These are phyloP conservation scores for Tremellales sp. DNA, from an alignment of 1,284 basidiomycete genomes.

Conservation along the genomic window DNA sequence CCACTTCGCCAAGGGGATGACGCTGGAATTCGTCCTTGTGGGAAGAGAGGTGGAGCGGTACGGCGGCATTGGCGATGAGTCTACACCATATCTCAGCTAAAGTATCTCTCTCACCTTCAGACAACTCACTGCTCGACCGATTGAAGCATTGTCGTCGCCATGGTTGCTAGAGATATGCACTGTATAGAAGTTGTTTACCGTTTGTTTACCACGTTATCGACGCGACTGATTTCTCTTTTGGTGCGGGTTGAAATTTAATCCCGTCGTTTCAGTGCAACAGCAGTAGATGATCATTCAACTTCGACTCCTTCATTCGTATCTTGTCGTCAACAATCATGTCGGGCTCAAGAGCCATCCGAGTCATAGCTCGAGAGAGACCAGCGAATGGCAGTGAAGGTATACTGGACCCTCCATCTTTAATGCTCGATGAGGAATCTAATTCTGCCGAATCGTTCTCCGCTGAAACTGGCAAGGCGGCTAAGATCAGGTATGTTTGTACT, in stretches of 20 bases:
- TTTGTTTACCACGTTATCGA: not conserved
- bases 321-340: not conserved
- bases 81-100: not conserved
- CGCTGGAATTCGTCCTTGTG: conserved; percentile 33
- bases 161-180: not conserved
- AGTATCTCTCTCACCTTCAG: not conserved
- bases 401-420: not conserved
- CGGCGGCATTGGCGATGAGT: not conserved
- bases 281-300: not conserved
- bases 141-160: conserved; percentile 11
- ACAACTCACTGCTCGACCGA: conserved; percentile 19
- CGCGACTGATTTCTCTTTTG: conserved; percentile 11
- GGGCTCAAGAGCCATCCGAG: not conserved
- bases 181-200: not conserved
- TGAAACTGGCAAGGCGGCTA: not conserved
- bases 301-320: not conserved
- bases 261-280: not conserved
- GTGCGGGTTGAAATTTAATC: not conserved
- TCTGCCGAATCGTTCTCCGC: not conserved
- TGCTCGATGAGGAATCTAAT: not conserved
- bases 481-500: not conserved
- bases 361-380: not conserved
- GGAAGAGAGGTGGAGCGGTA: conserved; percentile 22
- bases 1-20: conserved; percentile 29
- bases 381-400: not conserved